Evolutionary conservation across 768 basidiomycete genomes (phyloP), one percentile per base, ranked within the genome.

Genomic region (Glaciozyma antarctica): DNA sequence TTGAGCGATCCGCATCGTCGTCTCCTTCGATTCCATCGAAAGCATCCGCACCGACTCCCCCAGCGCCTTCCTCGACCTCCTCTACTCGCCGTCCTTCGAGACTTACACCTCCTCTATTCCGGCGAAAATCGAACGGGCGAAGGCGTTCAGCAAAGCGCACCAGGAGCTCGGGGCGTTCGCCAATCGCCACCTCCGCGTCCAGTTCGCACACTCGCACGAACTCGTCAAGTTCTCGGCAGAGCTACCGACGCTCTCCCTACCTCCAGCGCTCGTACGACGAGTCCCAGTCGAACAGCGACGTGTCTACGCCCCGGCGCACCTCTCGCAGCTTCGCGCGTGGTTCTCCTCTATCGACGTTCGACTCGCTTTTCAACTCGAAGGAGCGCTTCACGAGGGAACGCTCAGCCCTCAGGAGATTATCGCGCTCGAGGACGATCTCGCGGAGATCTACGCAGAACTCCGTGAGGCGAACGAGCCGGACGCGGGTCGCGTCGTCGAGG

Each of bases 311-410:
- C 22, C 22, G 13, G 8, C 19, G 38, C 22, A 56, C 22, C 19
- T 56, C 34, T 22, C 9, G 17, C 3, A 7, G 10, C n/a, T 56
- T 22, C 32, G 38, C 5, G 32, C 38, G 0, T 17, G 51, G 10
- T n/a, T 68, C 41, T 17, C 22, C n/a, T 2, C 19, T 8, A 16
- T 68, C 30, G 44, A 57, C 17, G 56, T 60, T 17, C 15, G 45
- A 28, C 8, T 56, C 52, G 43, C 63, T 2, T 68, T 45, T 58
- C 63, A 61, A 19, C 52, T 68, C 60, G 60, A 62, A 21, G 60
- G 45, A 32, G 56, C 62, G 45, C 24, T 62, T 9, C 52, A 49
- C 52, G 67, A 68, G 38, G 56, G 52, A 1, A 55, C 53, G 21
- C 38, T 65, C 15, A 22, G 19, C 7, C 63, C 67, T 3, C 1